Evolutionary conservation across 208 protist genomes (phyloP).

Genomic region (Crithidia bombi): DNA sequence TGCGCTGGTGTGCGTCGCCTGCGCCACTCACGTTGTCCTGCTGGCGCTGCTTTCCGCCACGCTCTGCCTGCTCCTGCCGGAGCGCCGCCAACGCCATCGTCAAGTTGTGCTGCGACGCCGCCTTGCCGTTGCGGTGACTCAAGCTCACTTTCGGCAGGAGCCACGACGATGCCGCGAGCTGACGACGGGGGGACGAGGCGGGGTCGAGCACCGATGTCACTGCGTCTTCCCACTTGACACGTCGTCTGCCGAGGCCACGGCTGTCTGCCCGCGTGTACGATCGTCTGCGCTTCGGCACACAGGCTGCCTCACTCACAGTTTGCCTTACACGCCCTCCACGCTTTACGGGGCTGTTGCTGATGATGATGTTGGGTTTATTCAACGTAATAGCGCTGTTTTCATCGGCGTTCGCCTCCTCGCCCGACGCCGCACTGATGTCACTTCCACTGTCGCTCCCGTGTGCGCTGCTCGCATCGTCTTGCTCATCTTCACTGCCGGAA

Average conservation of each 20-base stretch:
- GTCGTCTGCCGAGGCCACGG: not conserved
- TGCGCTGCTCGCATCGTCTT: too few relatives aligned
- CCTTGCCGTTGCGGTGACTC: not conserved
- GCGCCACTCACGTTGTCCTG: not conserved
- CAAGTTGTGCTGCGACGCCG: conserved; percentile 6
- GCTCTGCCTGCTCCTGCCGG: conserved; percentile 9
- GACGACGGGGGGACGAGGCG: not conserved
- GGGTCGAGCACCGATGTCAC: not conserved
- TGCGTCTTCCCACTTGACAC: not conserved
- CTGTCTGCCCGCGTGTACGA: not conserved
- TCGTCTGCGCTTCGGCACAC: not conserved
- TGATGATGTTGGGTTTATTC: too few relatives aligned
- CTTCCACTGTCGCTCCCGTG: too few relatives aligned
- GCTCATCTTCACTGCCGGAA: too few relatives aligned
- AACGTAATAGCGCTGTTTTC: too few relatives aligned
- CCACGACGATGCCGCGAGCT: conserved; percentile 19
- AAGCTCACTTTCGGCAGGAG: conserved; percentile 11
- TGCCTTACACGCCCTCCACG: too few relatives aligned
- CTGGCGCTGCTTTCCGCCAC: not conserved
- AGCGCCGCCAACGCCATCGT: not conserved
- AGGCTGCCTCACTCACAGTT: too few relatives aligned
- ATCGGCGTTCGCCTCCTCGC: too few relatives aligned
- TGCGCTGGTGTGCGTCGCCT: not conserved
- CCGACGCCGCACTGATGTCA: too few relatives aligned
- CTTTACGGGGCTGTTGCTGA: too few relatives aligned